Percentiles rank a stretch among this genome's conserved stretches.
Evolutionary conservation across 768 basidiomycete species (phyloP).

Genomic region (Leucogyrophana mollusca): DNA sequence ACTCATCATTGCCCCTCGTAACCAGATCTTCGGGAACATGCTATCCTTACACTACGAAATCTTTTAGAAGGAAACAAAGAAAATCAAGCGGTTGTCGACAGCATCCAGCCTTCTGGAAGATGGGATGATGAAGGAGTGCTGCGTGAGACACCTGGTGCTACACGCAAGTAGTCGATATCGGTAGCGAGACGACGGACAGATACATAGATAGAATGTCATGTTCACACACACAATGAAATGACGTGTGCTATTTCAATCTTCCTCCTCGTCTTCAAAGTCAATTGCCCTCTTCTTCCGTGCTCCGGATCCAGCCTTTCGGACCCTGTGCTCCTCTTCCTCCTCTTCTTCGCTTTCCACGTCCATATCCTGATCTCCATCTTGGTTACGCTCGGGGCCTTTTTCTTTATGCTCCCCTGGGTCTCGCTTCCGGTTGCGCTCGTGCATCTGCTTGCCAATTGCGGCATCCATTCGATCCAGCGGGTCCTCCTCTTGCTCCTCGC

Average conservation of each 20-base stretch:
- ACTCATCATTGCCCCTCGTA: neutral
- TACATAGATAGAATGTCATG: neutral
- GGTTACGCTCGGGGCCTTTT: constrained; percentile 24
- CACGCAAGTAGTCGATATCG: constrained; percentile 25
- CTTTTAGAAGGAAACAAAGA: constrained; percentile 72
- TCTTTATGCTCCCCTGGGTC: constrained; percentile 28
- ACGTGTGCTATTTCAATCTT: constrained; percentile 41
- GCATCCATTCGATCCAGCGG: constrained; percentile 71
- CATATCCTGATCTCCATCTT: constrained; percentile 50
- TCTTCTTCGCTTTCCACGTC: constrained; percentile 73
- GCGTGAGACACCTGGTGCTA: constrained; percentile 34
- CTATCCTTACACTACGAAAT: constrained; percentile 80
- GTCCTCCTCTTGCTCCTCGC: constrained; percentile 54
- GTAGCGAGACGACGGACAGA: constrained; percentile 8
- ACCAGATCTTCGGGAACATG: constrained; percentile 84
- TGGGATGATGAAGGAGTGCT: constrained; percentile 60
- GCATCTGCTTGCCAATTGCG: constrained; percentile 54
- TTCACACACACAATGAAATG: neutral
- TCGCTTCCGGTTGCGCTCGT: constrained; percentile 45
- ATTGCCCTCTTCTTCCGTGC: constrained; percentile 58
- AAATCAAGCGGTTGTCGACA: constrained; percentile 78
- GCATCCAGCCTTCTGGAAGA: constrained; percentile 60
- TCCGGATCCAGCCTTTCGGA: constrained; percentile 53
- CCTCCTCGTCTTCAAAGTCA: constrained; percentile 60
- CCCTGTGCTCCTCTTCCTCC: constrained; percentile 69